These are phyloP conservation scores for Paraconiothyrium brasiliense DNA, from an alignment of 2,329 filamentous ascomycete genomes.

Conservation along the genomic window DNA sequence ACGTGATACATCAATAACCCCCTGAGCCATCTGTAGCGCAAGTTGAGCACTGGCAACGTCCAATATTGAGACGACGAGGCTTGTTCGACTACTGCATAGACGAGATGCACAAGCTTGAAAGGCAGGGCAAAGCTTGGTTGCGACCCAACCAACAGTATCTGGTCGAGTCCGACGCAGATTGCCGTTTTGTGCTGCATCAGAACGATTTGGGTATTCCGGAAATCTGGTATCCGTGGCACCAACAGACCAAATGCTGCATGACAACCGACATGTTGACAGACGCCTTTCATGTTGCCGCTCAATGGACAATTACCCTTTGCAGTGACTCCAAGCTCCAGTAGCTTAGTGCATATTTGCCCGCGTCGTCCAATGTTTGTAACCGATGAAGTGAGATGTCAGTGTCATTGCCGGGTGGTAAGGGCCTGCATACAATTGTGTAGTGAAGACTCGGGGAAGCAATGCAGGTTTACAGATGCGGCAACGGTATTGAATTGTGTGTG, in stretches of 20 bases:
- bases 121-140: constrained; percentile 8
- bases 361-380: too few relatives aligned
- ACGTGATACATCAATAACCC: constrained; percentile 5
- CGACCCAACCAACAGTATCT: constrained; percentile 3
- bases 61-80: constrained; percentile 16
- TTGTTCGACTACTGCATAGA: constrained; percentile 1
- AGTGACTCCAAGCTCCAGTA: too few relatives aligned
- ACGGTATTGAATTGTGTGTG: not conserved
- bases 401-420: not conserved
- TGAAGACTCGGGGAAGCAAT: too few relatives aligned
- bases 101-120: constrained; percentile 3
- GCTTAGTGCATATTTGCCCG: too few relatives aligned
- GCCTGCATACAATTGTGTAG: not conserved
- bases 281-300: constrained; percentile 2
- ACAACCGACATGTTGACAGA: constrained; percentile 18
- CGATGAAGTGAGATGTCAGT: not conserved
- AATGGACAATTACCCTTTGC: not conserved
- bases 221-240: constrained; percentile 3
- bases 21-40: constrained; percentile 14
- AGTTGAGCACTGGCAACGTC: not conserved
- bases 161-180: constrained; percentile 2
- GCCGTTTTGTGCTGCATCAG: constrained; percentile 2
- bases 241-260: constrained; percentile 8
- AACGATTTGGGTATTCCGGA: not conserved
- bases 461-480: not conserved